These are phyloP conservation scores for Waltiozyma sp. DNA, from an alignment of 1,139 yeast species.

Conservation along the genomic window DNA sequence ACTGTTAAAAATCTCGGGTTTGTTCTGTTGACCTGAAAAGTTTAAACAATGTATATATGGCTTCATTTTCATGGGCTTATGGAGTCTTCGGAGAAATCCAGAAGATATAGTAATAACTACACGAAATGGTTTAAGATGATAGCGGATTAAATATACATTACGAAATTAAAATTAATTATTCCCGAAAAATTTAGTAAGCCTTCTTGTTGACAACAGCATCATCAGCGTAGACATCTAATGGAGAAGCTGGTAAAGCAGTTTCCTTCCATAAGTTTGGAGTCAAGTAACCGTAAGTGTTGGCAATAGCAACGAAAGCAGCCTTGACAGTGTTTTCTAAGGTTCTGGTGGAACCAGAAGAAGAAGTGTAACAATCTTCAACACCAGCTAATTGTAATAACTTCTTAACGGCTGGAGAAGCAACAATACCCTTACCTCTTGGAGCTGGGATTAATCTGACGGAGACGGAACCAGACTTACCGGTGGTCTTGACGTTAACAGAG, in stretches of 20 bases:
- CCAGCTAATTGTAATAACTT: slow-evolving; percentile 98
- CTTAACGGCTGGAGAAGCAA: slow-evolving; percentile 99
- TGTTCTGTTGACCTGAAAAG: too few species aligned
- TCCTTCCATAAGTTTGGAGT: slow-evolving; percentile 99
- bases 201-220: slow-evolving; percentile 66
- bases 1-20: too few species aligned
- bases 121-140: too few species aligned
- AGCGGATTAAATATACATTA: background rate
- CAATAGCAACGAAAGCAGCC: slow-evolving; percentile 99
- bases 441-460: slow-evolving; percentile 98
- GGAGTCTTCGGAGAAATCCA: too few species aligned
- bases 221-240: slow-evolving; percentile 88
- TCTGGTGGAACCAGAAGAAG: slow-evolving; percentile 99
- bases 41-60: too few species aligned
- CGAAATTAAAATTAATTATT: slow-evolving; percentile 1
- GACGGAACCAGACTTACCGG: slow-evolving; percentile 99
- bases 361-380: slow-evolving; percentile 98
- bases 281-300: slow-evolving; percentile 99
- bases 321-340: slow-evolving; percentile 99
- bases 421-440: slow-evolving; percentile 99
- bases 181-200: slow-evolving; percentile 1
- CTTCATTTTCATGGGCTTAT: too few species aligned
- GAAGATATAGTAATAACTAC: too few species aligned
- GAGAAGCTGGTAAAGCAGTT: slow-evolving; percentile 76
- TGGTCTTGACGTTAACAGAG: slow-evolving; percentile 94